A percentile compares a stretch with the other conserved stretches of the same genome.
Evolutionary conservation across 495 filamentous ascomycete species (phyloP).

Genomic region (Aspergillus diversus): DNA sequence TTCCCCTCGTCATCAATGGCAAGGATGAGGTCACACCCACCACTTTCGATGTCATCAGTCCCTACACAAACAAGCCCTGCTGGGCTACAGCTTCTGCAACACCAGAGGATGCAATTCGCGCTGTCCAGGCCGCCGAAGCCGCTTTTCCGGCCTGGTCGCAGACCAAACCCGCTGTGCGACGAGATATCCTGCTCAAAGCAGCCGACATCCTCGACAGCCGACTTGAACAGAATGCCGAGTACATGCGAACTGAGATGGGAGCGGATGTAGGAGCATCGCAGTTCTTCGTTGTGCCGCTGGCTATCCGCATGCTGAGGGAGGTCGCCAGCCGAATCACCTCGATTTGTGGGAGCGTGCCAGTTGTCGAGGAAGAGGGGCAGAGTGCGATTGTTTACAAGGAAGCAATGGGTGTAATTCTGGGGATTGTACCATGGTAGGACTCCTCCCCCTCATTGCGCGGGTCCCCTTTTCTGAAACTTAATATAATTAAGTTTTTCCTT

Average conservation of each 20-base stretch:
- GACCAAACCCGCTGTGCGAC: slow-evolving; percentile 62
- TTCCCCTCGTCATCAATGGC: slow-evolving; percentile 76
- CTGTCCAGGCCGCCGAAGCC: slow-evolving; percentile 65
- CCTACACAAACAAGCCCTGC: slow-evolving; percentile 64
- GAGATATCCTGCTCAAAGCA: slow-evolving; percentile 74
- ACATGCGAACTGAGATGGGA: slow-evolving; percentile 76
- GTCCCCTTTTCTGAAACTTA: too few species aligned
- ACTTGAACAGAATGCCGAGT: slow-evolving; percentile 59
- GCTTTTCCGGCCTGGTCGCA: slow-evolving; percentile 75
- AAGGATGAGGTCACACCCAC: slow-evolving; percentile 57
- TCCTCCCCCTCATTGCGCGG: background rate
- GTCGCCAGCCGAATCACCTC: slow-evolving; percentile 67
- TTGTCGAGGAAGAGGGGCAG: slow-evolving; percentile 54
- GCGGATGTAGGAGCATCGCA: slow-evolving; percentile 49
- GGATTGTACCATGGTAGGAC: slow-evolving; percentile 78
- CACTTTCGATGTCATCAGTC: slow-evolving; percentile 69
- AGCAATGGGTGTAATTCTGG: slow-evolving; percentile 79
- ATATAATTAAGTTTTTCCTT: too few species aligned
- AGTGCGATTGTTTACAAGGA: slow-evolving; percentile 74
- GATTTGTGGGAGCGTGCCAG: slow-evolving; percentile 67
- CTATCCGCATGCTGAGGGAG: slow-evolving; percentile 67
- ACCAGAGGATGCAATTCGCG: slow-evolving; percentile 61
- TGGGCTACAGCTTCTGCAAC: slow-evolving; percentile 66
- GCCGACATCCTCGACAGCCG: slow-evolving; percentile 68
- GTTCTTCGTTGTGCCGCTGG: slow-evolving; percentile 62